A percentile compares a stretch with the other conserved stretches of the same genome.
Evolutionary conservation across 139 green algal species (phyloP).

Genomic region (Ettlia oleoabundans): DNA sequence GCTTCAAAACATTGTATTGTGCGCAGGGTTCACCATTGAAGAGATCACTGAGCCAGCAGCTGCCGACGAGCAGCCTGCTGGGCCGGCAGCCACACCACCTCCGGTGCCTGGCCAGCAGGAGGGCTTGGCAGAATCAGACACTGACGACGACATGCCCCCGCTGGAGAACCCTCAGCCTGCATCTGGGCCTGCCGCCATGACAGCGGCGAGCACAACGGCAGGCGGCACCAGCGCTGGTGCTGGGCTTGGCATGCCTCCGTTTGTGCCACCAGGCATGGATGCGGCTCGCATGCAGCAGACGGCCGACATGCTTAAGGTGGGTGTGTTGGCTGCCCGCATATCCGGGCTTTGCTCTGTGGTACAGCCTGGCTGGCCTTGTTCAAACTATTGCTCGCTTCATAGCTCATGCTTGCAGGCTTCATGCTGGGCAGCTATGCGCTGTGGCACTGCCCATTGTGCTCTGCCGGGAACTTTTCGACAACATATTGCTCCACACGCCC

Average conservation of each 20-base stretch:
- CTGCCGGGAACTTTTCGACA: not conserved
- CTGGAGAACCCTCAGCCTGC: too few species aligned
- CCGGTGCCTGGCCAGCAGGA: not conserved
- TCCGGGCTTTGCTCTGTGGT: too few species aligned
- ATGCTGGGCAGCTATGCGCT: not conserved
- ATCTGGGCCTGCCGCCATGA: too few species aligned
- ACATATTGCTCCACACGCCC: not conserved
- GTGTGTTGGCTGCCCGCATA: too few species aligned
- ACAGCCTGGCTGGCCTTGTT: not conserved
- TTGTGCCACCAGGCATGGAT: slow-evolving; percentile 27
- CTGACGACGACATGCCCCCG: slow-evolving; percentile 14
- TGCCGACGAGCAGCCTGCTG: not conserved
- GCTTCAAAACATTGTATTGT: not conserved
- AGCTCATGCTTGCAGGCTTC: not conserved
- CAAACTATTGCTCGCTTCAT: not conserved
- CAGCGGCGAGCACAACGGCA: not conserved
- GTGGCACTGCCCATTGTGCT: not conserved
- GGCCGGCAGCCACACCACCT: not conserved
- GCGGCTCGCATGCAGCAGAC: not conserved
- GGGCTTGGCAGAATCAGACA: not conserved
- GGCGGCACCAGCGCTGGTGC: not conserved
- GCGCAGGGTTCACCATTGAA: slow-evolving; percentile 30
- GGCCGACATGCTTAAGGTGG: slow-evolving; percentile 31
- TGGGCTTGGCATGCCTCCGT: not conserved
- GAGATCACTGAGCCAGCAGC: slow-evolving; percentile 27